A percentile compares a stretch with the other conserved stretches of the same genome.
Conservation (phyloP, 192 early-diverging fungal genomes). For the Allomyces javanicus region DNA sequence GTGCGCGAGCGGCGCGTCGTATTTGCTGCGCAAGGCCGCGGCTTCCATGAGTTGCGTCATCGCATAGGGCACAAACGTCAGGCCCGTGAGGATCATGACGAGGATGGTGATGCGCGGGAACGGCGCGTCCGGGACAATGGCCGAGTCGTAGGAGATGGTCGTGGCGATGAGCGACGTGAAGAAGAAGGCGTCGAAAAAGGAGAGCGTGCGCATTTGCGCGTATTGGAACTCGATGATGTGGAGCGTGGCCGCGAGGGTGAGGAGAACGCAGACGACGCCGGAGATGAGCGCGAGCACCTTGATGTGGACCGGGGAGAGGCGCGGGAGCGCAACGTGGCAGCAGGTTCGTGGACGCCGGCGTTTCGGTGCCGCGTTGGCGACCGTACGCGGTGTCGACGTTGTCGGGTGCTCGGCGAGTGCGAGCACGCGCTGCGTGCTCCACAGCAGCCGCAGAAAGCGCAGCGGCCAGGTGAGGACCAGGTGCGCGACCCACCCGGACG, state of each 20-base stretch:
- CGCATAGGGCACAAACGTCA: neutral
- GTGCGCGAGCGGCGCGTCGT: neutral
- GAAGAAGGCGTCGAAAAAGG: neutral
- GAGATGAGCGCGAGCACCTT: neutral
- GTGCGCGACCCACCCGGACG: neutral
- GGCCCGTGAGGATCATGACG: neutral
- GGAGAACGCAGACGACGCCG: neutral
- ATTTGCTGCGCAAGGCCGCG: neutral
- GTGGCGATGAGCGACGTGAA: neutral
- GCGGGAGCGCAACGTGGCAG: neutral
- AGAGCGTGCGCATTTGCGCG: neutral
- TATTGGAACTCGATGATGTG: neutral
- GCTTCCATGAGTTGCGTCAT: neutral
- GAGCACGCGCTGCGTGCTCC: neutral
- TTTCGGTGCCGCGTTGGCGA: too few species aligned
- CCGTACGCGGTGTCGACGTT: too few species aligned
- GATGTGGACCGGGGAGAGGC: neutral
- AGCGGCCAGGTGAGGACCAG: neutral
- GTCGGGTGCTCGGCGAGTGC: neutral
- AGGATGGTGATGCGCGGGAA: neutral
- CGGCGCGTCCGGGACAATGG: neutral
- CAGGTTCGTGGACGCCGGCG: neutral
- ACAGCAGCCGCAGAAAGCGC: neutral
- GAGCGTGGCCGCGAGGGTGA: neutral
- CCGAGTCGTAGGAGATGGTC: neutral